Base-by-base conservation (phyloP, 805 yeast genomes). In the Candida maris region DNA sequence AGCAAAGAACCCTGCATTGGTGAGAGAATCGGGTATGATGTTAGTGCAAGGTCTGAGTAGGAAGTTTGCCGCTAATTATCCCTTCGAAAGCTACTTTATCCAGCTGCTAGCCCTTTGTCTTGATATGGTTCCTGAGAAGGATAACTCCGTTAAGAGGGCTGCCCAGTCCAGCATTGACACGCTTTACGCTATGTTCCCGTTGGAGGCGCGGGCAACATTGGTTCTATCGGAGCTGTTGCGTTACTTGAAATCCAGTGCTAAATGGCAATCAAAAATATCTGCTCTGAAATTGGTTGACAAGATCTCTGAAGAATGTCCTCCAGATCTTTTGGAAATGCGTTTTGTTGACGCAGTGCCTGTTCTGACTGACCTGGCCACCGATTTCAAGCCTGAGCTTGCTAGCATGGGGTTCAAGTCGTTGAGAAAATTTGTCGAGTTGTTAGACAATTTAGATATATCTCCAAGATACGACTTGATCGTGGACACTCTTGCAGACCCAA, bases 371-470 rank as follows among this genome's bases (percentile, higher is more conserved):
- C 75, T 81, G 66, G 77, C 96, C 46, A 91, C 95, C 39, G 98
- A 91, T 61, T 87, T 93, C 75, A 91, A 91, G 69, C 96, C 97
- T 2, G 98, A 91, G 65, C 73, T 93, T 39, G 88, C 96, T 19
- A 80, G 83, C 51, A 86, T 78, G 40, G 97, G 97, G 48, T 66
- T 79, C 50, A 73, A 75, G 51, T 73, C 86, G 12, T 70, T 88
- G 61, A 71, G 74, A 29, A 72, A 71, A 38, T 86, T 81, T 50
- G 94, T 89, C 45, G 75, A 77, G 49, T 82, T 86, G 31, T 71
- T 93, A 51, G 98, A 93, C 64, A 93, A 93, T 65, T 79, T 88
- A 64, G 98, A 91, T 68, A 75, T 91, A 54, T 76, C 80, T 35
- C 88, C 93, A 49, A 84, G 96, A 59, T 81, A 77, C 56, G 89